phyloP scores from a whole-genome alignment of 805 yeast species.

The Brettanomyces bruxellensis region DNA sequence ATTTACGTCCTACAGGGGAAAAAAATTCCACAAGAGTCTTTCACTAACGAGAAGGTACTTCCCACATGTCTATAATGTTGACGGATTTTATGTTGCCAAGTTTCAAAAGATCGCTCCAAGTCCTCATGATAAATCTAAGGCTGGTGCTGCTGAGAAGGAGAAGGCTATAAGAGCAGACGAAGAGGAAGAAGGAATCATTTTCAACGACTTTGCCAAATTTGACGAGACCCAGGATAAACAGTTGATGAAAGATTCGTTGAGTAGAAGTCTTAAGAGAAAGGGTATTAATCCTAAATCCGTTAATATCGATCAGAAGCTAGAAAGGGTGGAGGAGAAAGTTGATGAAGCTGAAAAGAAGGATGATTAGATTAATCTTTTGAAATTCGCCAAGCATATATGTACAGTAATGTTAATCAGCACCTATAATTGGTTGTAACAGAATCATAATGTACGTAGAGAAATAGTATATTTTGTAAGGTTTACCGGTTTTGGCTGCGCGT shows the following conservation, averaged over 20 bases:
- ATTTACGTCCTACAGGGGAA: slow-evolving; percentile 87
- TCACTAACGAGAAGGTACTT: slow-evolving; percentile 88
- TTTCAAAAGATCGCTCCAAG: slow-evolving; percentile 85
- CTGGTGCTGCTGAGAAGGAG: slow-evolving; percentile 85
- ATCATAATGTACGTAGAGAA: too few relatives aligned
- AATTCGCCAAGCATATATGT: too few relatives aligned
- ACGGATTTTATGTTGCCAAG: slow-evolving; percentile 96
- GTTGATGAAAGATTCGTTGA: slow-evolving; percentile 60
- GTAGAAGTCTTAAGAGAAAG: slow-evolving; percentile 54
- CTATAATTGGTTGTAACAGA: too few relatives aligned
- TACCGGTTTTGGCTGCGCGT: too few relatives aligned
- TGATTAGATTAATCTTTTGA: not conserved
- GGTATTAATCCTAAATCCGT: slow-evolving; percentile 59
- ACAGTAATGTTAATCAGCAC: too few relatives aligned
- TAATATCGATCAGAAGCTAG: slow-evolving; percentile 20
- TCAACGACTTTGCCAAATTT: slow-evolving; percentile 80
- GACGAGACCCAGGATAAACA: slow-evolving; percentile 68
- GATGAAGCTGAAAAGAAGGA: not conserved
- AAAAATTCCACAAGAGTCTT: slow-evolving; percentile 70
- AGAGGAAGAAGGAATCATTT: slow-evolving; percentile 66
- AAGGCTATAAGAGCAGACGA: slow-evolving; percentile 72
- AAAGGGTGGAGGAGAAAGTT: slow-evolving; percentile 5
- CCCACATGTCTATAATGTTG: slow-evolving; percentile 98
- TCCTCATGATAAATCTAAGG: slow-evolving; percentile 75
- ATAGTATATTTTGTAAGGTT: too few relatives aligned